These are phyloP conservation scores for Glycyrrhiza uralensis DNA, from an alignment of 306 rosid genomes.

Conservation along the genomic window DNA sequence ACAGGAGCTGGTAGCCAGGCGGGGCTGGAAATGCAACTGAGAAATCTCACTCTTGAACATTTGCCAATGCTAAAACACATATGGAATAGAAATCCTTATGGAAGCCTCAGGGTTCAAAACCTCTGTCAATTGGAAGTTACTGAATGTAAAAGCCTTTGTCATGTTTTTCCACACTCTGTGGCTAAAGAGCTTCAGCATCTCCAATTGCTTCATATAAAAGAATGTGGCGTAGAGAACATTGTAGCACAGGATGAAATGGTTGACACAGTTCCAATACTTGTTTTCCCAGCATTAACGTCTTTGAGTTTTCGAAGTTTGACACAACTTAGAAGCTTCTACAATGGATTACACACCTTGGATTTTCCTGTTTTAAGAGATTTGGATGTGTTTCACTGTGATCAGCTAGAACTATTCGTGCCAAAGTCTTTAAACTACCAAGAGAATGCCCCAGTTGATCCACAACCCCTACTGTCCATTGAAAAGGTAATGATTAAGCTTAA, in stretches of 20 bases:
- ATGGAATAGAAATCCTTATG: not conserved
- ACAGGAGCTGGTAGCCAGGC: not conserved
- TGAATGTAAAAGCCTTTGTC: not conserved
- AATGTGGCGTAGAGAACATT: not conserved
- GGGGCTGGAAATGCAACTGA: not conserved
- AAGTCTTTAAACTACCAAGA: not conserved
- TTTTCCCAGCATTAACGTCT: not conserved
- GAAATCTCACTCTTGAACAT: not conserved
- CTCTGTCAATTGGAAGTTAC: not conserved
- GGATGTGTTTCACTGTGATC: not conserved
- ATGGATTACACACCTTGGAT: not conserved
- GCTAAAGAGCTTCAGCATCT: not conserved
- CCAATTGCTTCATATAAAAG: not conserved
- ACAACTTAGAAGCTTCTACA: not conserved
- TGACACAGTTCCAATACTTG: not conserved
- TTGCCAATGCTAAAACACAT: constrained; percentile 7
- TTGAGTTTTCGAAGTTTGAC: not conserved
- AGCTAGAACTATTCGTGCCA: not conserved
- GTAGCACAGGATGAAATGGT: not conserved
- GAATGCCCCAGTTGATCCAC: not conserved
- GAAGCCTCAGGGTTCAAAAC: not conserved
- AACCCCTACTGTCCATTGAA: not conserved
- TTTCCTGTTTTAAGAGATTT: not conserved
- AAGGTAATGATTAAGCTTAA: not conserved
- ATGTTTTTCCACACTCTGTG: not conserved